These are phyloP conservation scores for Linnemannia schmuckeri DNA, from an alignment of 192 early-diverging fungal genomes.

Conservation along the genomic window DNA sequence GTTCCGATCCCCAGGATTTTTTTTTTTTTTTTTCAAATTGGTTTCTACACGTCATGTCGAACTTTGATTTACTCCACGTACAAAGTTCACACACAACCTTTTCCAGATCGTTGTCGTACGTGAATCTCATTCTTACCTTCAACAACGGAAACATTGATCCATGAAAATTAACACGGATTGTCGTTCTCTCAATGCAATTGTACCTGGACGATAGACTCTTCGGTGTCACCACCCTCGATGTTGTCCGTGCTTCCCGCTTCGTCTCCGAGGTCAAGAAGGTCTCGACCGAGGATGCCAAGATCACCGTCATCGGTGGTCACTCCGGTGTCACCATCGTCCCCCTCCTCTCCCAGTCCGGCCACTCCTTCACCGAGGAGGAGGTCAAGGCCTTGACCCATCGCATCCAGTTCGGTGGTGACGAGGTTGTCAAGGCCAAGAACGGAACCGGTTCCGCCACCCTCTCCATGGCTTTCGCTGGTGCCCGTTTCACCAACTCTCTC, in stretches of 20 bases:
- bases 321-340: conserved; percentile 97
- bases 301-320: conserved; percentile 94
- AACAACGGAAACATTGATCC: neutral
- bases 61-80: neutral
- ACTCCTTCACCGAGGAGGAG: conserved; percentile 85
- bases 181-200: neutral
- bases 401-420: conserved; percentile 98
- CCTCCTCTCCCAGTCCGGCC: conserved; percentile 81
- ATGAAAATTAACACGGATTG: neutral
- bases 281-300: conserved; percentile 76
- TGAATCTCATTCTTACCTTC: neutral
- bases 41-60: conserved; percentile 1
- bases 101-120: neutral
- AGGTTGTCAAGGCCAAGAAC: conserved; percentile 99
- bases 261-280: conserved; percentile 82
- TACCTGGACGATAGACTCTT: conserved; percentile 70
- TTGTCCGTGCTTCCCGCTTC: conserved; percentile 95
- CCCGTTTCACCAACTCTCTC: conserved; percentile 90
- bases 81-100: neutral
- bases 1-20: conserved; percentile 3
- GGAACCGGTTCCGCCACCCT: conserved; percentile 91
- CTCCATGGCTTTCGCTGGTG: conserved; percentile 89
- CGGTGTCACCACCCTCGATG: conserved; percentile 95
- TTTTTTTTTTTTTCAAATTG: conserved; percentile 3
- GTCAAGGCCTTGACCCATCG: conserved; percentile 90